Evolutionary conservation across 148 eudicot species (phyloP).

Genomic region (Chenopodium formosanum): DNA sequence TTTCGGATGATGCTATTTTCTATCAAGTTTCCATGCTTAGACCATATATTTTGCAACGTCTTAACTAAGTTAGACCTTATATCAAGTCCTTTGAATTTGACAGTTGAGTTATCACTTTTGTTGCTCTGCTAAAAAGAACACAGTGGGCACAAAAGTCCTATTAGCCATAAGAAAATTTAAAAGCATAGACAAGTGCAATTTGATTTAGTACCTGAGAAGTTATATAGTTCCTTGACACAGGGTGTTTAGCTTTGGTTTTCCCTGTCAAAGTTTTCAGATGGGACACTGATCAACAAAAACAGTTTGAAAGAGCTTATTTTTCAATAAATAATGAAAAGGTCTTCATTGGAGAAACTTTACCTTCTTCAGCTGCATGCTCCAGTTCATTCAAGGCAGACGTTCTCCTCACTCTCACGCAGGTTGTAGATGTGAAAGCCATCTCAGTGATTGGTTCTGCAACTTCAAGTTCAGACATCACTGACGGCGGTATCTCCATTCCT

Average conservation of each 20-base stretch:
- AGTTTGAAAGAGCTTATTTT: background rate
- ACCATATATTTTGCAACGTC: conserved; percentile 10
- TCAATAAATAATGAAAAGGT: background rate
- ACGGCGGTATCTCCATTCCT: background rate
- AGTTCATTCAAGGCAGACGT: too few species aligned
- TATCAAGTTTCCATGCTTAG: conserved; percentile 12
- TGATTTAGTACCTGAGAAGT: background rate
- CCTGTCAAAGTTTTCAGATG: background rate
- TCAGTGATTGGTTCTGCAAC: too few species aligned
- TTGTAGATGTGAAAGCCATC: too few species aligned
- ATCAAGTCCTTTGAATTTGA: conserved; percentile 3
- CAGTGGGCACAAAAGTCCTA: background rate
- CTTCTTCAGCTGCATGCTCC: background rate
- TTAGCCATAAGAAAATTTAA: background rate
- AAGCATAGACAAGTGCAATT: background rate
- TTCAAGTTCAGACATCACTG: background rate
- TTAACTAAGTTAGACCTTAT: conserved; percentile 5
- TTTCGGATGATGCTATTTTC: background rate
- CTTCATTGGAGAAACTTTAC: background rate
- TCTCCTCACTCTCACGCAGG: too few species aligned
- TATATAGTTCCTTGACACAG: background rate
- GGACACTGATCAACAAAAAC: background rate
- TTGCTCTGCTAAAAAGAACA: background rate
- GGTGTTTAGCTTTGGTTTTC: background rate
- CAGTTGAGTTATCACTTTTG: background rate